Evolutionary conservation across 2,329 filamentous ascomycete species (phyloP).

Genomic region (Malbranchea zuffiana): DNA sequence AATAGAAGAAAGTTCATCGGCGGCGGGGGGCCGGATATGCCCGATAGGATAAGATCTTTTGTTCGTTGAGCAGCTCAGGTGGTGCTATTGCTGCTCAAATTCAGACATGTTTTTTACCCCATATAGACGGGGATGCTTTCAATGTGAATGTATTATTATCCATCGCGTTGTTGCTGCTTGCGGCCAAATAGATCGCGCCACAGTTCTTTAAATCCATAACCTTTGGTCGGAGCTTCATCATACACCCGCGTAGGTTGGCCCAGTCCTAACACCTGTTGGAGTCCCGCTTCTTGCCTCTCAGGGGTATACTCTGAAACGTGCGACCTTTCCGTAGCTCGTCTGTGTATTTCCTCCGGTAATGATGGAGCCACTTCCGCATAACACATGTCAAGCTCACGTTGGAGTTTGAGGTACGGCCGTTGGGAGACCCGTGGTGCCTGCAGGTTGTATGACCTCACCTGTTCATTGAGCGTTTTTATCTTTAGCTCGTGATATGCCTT

Average conservation of each 20-base stretch:
- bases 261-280: constrained; percentile 52
- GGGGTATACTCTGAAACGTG: constrained; percentile 27
- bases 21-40: too few species aligned
- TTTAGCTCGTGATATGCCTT: constrained; percentile 63
- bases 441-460: constrained; percentile 83
- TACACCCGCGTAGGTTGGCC: constrained; percentile 48
- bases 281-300: constrained; percentile 31
- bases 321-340: constrained; percentile 47
- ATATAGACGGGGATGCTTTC: background rate
- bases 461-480: constrained; percentile 63
- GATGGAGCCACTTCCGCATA: constrained; percentile 76
- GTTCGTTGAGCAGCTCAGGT: too few species aligned
- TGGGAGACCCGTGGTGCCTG: constrained; percentile 88
- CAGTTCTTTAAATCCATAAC: constrained; percentile 78
- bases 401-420: constrained; percentile 79
- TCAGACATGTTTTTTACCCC: too few species aligned
- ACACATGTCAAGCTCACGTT: constrained; percentile 69
- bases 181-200: constrained; percentile 66
- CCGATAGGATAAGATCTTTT: too few species aligned
- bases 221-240: constrained; percentile 59
- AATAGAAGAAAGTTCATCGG: too few species aligned
- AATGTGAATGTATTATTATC: constrained; percentile 6
- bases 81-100: too few species aligned
- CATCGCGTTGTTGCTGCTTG: background rate
- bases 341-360: constrained; percentile 59